Evolutionary conservation across 495 filamentous ascomycete species (phyloP).

Genomic region (Trypethelium eluteriae): DNA sequence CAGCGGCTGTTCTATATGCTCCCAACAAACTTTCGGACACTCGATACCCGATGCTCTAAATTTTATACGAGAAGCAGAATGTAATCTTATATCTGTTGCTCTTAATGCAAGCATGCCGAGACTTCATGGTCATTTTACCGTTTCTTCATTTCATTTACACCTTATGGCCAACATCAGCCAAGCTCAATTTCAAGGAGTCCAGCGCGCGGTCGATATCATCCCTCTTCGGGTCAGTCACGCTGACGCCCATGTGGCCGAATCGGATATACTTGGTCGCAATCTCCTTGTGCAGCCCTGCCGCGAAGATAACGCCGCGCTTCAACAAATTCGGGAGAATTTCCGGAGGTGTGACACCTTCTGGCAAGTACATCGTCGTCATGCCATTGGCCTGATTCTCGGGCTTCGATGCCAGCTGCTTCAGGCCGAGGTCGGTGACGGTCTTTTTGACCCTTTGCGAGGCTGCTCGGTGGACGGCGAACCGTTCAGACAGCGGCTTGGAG

Average conservation of each 20-base stretch:
- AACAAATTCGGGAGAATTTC: constrained; percentile 79
- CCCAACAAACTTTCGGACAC: background rate
- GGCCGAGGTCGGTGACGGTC: constrained; percentile 65
- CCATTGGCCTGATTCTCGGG: constrained; percentile 88
- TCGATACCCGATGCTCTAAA: background rate
- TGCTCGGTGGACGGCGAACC: constrained; percentile 69
- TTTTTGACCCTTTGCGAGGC: constrained; percentile 77
- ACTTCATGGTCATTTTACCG: background rate
- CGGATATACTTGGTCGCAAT: constrained; percentile 64
- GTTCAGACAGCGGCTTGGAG: constrained; percentile 62
- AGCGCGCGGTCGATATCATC: constrained; percentile 76
- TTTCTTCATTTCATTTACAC: constrained; percentile 9
- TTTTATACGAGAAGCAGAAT: constrained; percentile 1
- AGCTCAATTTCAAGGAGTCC: constrained; percentile 61
- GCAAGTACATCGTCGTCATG: constrained; percentile 96
- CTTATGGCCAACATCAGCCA: constrained; percentile 59
- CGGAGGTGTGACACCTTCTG: constrained; percentile 67
- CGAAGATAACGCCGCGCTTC: constrained; percentile 88
- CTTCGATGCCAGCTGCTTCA: constrained; percentile 75
- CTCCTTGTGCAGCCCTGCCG: constrained; percentile 88
- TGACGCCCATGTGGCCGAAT: constrained; percentile 95
- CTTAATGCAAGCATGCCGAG: background rate
- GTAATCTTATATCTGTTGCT: background rate
- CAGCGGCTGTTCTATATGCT: background rate
- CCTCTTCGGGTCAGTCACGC: constrained; percentile 58